phyloP scores from a whole-genome alignment of 805 yeast species.

The Cyberlindnera meyerae region DNA sequence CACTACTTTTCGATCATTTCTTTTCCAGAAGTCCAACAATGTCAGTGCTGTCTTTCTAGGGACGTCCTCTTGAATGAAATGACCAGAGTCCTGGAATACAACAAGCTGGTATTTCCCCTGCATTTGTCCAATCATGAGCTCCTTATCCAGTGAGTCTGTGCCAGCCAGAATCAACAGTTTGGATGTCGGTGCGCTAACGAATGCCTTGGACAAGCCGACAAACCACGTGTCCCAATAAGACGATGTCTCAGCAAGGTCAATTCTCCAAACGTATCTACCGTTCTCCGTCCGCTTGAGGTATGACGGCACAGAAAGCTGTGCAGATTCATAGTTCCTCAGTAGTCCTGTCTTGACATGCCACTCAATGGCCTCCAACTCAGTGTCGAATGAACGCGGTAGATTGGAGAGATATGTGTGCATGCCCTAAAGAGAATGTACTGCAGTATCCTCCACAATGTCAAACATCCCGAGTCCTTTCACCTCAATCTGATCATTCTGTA shows the following conservation, averaged over 20 bases:
- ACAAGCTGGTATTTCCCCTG: constrained; percentile 92
- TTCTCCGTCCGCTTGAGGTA: constrained; percentile 34
- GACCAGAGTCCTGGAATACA: constrained; percentile 80
- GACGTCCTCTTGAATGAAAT: constrained; percentile 91
- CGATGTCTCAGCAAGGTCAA: constrained; percentile 56
- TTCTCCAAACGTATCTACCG: constrained; percentile 48
- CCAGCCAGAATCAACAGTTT: constrained; percentile 81
- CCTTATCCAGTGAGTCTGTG: constrained; percentile 81
- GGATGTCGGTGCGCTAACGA: constrained; percentile 48
- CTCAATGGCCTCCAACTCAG: constrained; percentile 56
- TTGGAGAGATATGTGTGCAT: constrained; percentile 63
- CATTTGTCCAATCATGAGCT: constrained; percentile 93
- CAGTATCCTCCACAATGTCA: constrained; percentile 94
- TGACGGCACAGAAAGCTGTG: constrained; percentile 74
- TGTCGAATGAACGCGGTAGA: constrained; percentile 59
- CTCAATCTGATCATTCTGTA: constrained; percentile 10
- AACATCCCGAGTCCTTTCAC: constrained; percentile 70
- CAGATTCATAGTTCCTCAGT: constrained; percentile 55
- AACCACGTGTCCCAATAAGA: constrained; percentile 87
- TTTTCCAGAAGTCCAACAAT: constrained; percentile 39
- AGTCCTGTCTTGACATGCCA: constrained; percentile 69
- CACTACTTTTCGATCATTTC: constrained; percentile 33
- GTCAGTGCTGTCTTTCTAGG: constrained; percentile 64
- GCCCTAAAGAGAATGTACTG: constrained; percentile 58
- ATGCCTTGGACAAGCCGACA: constrained; percentile 50